phyloP scores from a whole-genome alignment of 345 rosid species.

The Populus tremula region DNA sequence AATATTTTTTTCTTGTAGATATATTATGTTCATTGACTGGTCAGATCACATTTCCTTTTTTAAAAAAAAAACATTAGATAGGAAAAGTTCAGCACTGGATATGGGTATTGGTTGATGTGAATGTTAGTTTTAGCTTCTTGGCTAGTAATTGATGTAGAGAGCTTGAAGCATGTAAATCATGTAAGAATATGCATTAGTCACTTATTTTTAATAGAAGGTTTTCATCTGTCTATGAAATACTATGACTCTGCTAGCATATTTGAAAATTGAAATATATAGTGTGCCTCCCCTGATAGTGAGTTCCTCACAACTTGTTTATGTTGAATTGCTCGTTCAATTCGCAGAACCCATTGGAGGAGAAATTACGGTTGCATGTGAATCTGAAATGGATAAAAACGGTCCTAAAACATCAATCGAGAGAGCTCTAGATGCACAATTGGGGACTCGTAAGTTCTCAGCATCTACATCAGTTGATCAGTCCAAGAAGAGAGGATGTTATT shows the following conservation, averaged over 20 bases:
- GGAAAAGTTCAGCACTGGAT: neutral
- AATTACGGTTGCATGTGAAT: conserved; percentile 64
- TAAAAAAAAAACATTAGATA: neutral
- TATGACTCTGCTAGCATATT: neutral
- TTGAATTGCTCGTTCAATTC: conserved; percentile 7
- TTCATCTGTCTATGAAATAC: neutral
- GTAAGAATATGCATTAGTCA: neutral
- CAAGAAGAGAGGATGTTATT: conserved; percentile 63
- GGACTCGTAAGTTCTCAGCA: conserved; percentile 47
- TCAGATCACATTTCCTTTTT: neutral
- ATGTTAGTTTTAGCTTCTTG: neutral
- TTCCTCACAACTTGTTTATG: neutral
- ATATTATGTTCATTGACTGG: neutral
- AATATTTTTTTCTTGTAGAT: no score
- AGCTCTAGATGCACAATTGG: conserved; percentile 69
- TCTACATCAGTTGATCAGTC: conserved; percentile 33
- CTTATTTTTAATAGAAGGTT: neutral
- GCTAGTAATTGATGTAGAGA: neutral
- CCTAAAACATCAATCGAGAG: conserved; percentile 60
- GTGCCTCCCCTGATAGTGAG: neutral
- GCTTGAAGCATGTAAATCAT: neutral
- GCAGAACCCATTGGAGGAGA: conserved; percentile 95
- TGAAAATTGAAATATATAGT: neutral
- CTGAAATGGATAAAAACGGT: conserved; percentile 40
- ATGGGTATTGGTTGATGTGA: neutral